phyloP scores from a whole-genome alignment of 177 flowering plant genomes.

The Telopea speciosissima region DNA sequence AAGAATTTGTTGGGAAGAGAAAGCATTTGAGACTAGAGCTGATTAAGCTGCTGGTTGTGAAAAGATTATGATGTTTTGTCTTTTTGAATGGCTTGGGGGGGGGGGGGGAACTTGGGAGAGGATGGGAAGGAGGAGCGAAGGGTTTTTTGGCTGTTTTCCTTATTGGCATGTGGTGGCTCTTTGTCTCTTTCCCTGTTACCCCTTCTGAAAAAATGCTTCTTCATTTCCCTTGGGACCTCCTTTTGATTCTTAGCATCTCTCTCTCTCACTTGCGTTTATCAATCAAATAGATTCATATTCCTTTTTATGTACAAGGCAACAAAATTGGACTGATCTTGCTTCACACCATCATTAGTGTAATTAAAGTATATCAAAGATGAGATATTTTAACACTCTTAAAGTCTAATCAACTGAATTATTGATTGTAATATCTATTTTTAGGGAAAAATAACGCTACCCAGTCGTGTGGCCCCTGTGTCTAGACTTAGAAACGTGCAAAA shows the following conservation, averaged over 20 bases:
- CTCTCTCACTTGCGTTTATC: not conserved
- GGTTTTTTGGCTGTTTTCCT: constrained; percentile 3
- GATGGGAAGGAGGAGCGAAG: not conserved
- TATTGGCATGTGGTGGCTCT: constrained; percentile 23
- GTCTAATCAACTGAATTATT: too few relatives aligned
- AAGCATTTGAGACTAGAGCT: not conserved
- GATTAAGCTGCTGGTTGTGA: constrained; percentile 1
- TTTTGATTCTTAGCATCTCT: constrained; percentile 9
- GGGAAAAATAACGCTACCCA: too few relatives aligned
- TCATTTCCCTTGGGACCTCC: constrained; percentile 8
- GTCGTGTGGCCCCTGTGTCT: too few relatives aligned
- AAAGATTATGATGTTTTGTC: constrained; percentile 9
- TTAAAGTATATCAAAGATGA: not conserved
- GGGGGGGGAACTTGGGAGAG: too few relatives aligned
- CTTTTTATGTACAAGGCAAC: not conserved
- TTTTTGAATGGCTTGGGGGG: not conserved
- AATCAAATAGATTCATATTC: not conserved
- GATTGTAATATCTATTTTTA: too few relatives aligned
- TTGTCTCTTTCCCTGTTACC: constrained; percentile 10
- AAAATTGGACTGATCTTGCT: not conserved
- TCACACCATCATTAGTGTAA: not conserved
- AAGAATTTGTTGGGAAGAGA: constrained; percentile 1
- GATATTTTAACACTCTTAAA: not conserved
- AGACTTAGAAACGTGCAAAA: too few relatives aligned
- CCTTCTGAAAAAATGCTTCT: constrained; percentile 12